phyloP scores from a whole-genome alignment of 2,329 filamentous ascomycete genomes.

The Lasiodiplodia citricola region DNA sequence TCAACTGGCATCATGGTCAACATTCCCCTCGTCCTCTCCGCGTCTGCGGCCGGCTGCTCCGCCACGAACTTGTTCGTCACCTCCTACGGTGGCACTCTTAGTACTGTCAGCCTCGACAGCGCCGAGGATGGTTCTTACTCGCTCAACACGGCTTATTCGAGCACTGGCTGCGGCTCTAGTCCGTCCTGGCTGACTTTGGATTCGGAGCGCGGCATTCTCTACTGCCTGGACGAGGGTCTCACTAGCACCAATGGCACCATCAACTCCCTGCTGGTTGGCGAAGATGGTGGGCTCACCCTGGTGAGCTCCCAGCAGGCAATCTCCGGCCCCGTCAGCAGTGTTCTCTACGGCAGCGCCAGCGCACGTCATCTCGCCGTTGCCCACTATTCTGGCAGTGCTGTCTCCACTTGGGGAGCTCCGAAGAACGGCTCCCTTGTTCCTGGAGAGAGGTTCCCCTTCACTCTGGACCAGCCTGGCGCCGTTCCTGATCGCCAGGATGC shows the following conservation, averaged over 20 bases:
- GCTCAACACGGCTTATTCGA: slow-evolving; percentile 41
- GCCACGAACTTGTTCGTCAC: slow-evolving; percentile 47
- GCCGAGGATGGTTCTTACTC: slow-evolving; percentile 49
- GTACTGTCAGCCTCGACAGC: slow-evolving; percentile 43
- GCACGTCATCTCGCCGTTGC: slow-evolving; percentile 48
- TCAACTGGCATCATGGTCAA: slow-evolving; percentile 15
- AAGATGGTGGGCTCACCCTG: slow-evolving; percentile 46
- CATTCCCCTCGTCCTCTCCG: slow-evolving; percentile 14
- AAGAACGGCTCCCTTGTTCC: slow-evolving; percentile 25
- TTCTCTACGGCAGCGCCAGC: slow-evolving; percentile 47
- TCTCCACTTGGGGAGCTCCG: slow-evolving; percentile 40
- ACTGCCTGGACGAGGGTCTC: slow-evolving; percentile 66
- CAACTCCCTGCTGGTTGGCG: slow-evolving; percentile 34
- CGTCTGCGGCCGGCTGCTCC: neutral
- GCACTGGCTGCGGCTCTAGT: slow-evolving; percentile 45
- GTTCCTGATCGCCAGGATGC: slow-evolving; percentile 57
- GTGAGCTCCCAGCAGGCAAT: slow-evolving; percentile 42
- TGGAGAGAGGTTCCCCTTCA: slow-evolving; percentile 52
- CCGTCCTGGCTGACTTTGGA: slow-evolving; percentile 68
- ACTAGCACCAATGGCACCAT: slow-evolving; percentile 56
- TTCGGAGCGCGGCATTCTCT: slow-evolving; percentile 55
- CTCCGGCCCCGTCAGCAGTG: slow-evolving; percentile 47
- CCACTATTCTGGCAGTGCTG: slow-evolving; percentile 47
- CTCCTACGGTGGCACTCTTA: slow-evolving; percentile 53
- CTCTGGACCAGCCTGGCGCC: slow-evolving; percentile 42